Evolutionary conservation across 2,329 filamentous ascomycete genomes (phyloP).

Genomic region (Trichoderma sp.): DNA sequence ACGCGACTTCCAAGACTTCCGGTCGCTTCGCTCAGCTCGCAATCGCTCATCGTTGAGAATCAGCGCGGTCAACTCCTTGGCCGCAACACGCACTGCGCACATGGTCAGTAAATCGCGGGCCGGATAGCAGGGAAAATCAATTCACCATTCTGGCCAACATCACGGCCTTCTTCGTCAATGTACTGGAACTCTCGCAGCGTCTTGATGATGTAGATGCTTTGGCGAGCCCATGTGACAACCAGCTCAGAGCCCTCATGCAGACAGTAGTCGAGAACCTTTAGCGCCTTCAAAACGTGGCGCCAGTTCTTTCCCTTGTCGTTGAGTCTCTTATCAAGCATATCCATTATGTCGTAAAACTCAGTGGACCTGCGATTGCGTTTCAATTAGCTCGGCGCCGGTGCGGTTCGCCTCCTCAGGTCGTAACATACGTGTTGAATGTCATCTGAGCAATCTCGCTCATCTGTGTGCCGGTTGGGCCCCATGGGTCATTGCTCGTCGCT

Average conservation of each 20-base stretch:
- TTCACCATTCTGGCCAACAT: conserved; percentile 95
- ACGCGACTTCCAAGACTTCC: conserved; percentile 94
- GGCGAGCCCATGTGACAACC: conserved; percentile 95
- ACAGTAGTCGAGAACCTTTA: conserved; percentile 98
- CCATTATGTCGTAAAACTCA: conserved; percentile 99
- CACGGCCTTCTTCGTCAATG: conserved; percentile 89
- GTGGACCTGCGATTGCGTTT: conserved; percentile 64
- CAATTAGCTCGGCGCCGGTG: conserved; percentile 9
- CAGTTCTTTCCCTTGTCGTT: conserved; percentile 99
- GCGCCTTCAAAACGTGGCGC: conserved; percentile 94
- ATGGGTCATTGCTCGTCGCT: conserved; percentile 99
- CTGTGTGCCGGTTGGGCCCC: conserved; percentile 95
- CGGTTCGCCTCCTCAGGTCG: not conserved
- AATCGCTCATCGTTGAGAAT: conserved; percentile 93
- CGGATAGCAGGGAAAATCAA: conserved; percentile 23
- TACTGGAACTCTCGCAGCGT: conserved; percentile 96
- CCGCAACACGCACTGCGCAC: conserved; percentile 79
- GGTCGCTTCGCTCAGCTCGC: conserved; percentile 84
- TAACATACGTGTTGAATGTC: conserved; percentile 90
- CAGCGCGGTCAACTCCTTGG: conserved; percentile 90
- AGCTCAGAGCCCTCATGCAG: conserved; percentile 95
- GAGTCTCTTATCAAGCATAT: conserved; percentile 97
- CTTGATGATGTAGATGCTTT: conserved; percentile 99
- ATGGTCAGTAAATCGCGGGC: conserved; percentile 26
- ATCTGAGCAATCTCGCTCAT: conserved; percentile 98